Evolutionary conservation across 495 filamentous ascomycete genomes (phyloP).

Genomic region (Bacidia rubella): DNA sequence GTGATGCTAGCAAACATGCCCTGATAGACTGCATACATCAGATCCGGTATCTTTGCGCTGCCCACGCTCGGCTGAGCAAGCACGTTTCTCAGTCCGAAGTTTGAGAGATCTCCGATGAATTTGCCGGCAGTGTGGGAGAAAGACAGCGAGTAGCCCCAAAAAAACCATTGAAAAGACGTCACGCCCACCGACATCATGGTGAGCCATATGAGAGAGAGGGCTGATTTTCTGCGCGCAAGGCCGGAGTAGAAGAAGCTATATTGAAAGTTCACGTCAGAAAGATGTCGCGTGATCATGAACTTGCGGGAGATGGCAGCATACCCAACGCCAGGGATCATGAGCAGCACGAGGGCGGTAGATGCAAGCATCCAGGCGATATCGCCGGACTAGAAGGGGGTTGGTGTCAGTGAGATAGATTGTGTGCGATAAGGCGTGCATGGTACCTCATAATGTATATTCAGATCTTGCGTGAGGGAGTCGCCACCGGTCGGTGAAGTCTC

Average conservation of each 20-base stretch:
- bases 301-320: slow-evolving; percentile 22
- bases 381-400: slow-evolving; percentile 44
- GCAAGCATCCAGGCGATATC: slow-evolving; percentile 90
- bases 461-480: slow-evolving; percentile 55
- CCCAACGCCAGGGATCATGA: slow-evolving; percentile 97
- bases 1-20: slow-evolving; percentile 97
- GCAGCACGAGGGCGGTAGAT: slow-evolving; percentile 74
- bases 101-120: slow-evolving; percentile 73
- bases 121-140: slow-evolving; percentile 76
- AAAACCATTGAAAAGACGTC: slow-evolving; percentile 95
- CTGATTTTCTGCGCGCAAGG: slow-evolving; percentile 90
- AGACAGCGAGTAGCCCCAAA: slow-evolving; percentile 93
- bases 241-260: slow-evolving; percentile 92
- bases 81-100: slow-evolving; percentile 76
- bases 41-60: slow-evolving; percentile 67
- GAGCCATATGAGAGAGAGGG: slow-evolving; percentile 87
- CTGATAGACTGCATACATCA: slow-evolving; percentile 88
- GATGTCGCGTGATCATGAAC: background rate
- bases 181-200: slow-evolving; percentile 92
- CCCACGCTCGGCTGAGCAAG: slow-evolving; percentile 72
- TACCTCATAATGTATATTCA: slow-evolving; percentile 78
- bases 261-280: background rate
- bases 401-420: slow-evolving; percentile 1
- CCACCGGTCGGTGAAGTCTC: slow-evolving; percentile 53
- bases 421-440: slow-evolving; percentile 12